These are phyloP conservation scores for Aquilaria sinensis DNA, from an alignment of 345 rosid species.

Conservation along the genomic window DNA sequence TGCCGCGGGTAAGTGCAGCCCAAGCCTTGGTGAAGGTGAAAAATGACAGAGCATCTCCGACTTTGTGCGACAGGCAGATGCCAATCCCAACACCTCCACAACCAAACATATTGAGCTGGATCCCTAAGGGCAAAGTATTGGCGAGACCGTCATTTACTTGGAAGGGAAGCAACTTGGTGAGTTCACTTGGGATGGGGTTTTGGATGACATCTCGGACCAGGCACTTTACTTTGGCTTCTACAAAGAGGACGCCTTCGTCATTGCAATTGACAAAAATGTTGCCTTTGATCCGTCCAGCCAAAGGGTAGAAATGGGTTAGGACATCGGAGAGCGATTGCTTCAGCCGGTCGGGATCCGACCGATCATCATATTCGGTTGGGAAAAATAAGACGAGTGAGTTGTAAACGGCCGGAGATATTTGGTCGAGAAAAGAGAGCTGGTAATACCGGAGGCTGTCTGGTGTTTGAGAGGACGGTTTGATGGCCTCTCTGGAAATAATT, in stretches of 20 bases:
- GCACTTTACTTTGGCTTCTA: slow-evolving; percentile 5
- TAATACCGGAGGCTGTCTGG: neutral
- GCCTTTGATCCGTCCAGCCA: slow-evolving; percentile 4
- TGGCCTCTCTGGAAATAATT: neutral
- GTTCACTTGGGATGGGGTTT: neutral
- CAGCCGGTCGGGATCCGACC: neutral
- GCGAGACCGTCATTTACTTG: neutral
- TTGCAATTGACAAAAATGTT: slow-evolving; percentile 4
- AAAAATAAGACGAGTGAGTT: slow-evolving; percentile 3
- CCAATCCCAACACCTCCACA: slow-evolving; percentile 6
- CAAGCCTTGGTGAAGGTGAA: slow-evolving; percentile 5
- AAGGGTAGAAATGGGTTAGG: slow-evolving; percentile 7
- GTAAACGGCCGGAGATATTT: neutral
- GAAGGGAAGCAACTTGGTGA: slow-evolving; percentile 4
- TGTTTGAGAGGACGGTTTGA: slow-evolving; percentile 1
- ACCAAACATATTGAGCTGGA: slow-evolving; percentile 3
- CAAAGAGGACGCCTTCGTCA: slow-evolving; percentile 5
- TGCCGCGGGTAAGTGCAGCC: neutral
- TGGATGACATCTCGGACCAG: neutral
- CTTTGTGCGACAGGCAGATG: slow-evolving; percentile 4
- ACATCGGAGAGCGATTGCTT: neutral
- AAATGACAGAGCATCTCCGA: slow-evolving; percentile 11
- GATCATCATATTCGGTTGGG: neutral
- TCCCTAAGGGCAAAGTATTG: slow-evolving; percentile 2
- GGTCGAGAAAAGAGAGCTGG: slow-evolving; percentile 6